phyloP scores from a whole-genome alignment of 192 early-diverging fungal species.

The Allomyces arbusculus region DNA sequence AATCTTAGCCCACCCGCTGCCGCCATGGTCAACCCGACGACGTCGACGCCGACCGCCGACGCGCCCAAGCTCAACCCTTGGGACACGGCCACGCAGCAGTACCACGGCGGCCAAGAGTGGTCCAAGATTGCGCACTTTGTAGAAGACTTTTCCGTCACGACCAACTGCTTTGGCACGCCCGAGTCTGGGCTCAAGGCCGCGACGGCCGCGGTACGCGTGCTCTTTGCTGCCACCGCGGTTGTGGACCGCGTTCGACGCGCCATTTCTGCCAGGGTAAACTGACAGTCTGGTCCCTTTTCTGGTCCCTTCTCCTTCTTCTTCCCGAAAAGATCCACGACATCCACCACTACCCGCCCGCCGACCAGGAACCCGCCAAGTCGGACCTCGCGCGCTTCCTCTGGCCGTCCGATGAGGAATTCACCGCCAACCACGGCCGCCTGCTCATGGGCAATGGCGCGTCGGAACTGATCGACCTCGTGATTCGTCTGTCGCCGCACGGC shows the following conservation, averaged over 20 bases:
- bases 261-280: neutral
- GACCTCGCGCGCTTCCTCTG: slow-evolving; percentile 59
- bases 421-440: slow-evolving; percentile 35
- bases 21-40: too few species aligned
- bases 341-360: slow-evolving; percentile 77
- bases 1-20: too few species aligned
- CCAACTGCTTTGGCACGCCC: slow-evolving; percentile 71
- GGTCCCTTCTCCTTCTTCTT: neutral
- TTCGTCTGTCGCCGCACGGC: slow-evolving; percentile 48
- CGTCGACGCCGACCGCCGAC: too few species aligned
- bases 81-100: slow-evolving; percentile 76
- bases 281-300: too few species aligned
- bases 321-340: slow-evolving; percentile 27
- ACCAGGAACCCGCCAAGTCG: slow-evolving; percentile 78
- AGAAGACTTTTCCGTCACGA: slow-evolving; percentile 81
- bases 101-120: slow-evolving; percentile 76
- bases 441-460: slow-evolving; percentile 77
- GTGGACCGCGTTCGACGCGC: neutral
- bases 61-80: slow-evolving; percentile 17
- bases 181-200: slow-evolving; percentile 49
- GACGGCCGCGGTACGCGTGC: slow-evolving; percentile 36
- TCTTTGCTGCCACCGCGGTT: neutral
- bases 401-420: slow-evolving; percentile 25
- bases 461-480: slow-evolving; percentile 75
- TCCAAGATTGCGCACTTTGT: slow-evolving; percentile 63